Evolutionary conservation across 2,329 filamentous ascomycete species (phyloP).

Genomic region (Aphanocladium album): DNA sequence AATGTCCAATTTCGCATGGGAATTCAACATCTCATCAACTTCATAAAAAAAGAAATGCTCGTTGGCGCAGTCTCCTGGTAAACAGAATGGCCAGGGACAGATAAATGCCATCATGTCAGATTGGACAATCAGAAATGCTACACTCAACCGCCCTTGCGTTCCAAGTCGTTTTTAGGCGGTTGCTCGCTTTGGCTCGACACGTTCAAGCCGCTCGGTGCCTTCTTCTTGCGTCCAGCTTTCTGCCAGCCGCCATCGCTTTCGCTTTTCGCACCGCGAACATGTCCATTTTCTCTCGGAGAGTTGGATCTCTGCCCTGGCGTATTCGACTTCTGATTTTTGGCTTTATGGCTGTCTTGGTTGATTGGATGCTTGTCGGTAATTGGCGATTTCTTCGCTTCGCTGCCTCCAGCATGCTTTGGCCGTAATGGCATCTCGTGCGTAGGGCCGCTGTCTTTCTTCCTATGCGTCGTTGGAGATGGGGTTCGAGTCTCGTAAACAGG

Average conservation of each 20-base stretch:
- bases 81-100: not conserved
- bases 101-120: not conserved
- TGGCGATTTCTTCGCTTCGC: conserved; percentile 21
- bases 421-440: not conserved
- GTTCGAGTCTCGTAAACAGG: conserved; percentile 71
- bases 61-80: not conserved
- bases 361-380: conserved; percentile 18
- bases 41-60: conserved; percentile 1
- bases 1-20: conserved; percentile 12
- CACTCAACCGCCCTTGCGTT: conserved; percentile 58
- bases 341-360: conserved; percentile 12
- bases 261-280: conserved; percentile 49
- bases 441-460: conserved; percentile 44
- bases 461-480: conserved; percentile 59
- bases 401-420: not conserved
- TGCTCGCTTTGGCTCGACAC: conserved; percentile 42
- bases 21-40: not conserved
- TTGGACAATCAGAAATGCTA: not conserved
- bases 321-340: conserved; percentile 31
- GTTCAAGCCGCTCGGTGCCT: conserved; percentile 32
- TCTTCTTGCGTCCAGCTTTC: conserved; percentile 47
- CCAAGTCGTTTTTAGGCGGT: conserved; percentile 52
- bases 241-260: conserved; percentile 55
- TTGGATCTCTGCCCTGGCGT: conserved; percentile 18
- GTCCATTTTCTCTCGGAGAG: conserved; percentile 43